Base-by-base conservation (phyloP, 1,139 yeast genomes). In the Hanseniaspora gamundiae region DNA sequence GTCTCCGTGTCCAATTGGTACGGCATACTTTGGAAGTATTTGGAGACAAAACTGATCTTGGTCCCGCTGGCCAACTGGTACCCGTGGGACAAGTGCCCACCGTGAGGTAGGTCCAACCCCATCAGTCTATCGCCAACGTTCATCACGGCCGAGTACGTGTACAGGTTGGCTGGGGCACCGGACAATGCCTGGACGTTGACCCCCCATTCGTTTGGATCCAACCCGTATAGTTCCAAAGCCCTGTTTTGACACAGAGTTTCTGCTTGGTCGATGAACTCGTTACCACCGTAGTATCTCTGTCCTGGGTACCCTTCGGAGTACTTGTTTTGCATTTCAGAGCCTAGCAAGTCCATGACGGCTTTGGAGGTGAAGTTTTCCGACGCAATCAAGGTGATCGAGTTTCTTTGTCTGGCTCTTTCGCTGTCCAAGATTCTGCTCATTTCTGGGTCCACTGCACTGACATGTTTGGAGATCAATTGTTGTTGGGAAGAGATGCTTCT, bases 251-350 rank as follows among this genome's bases (percentile, higher is more conserved):
- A 88, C 55, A 88, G 70, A 13, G 76, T 65, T 70, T 88, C 97
- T 51, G 93, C 88, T 68, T 80, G 76, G 66, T 88, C 97, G 57
- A 88, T 88, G 65, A 80, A 79, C 68, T 88, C 88, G 64, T 88
- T 88, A 63, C 97, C 97, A 63, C 97, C 97, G 59, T 88, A 88
- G 69, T 88, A 88, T 64, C 97, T 79, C 58, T 87, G 95, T 51
- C 95, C 95, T 42, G 97, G 97, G 67, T 88, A 88, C 48, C 96
- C 96, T 69, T 88, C 97, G n/a, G 95, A 86, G 68, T 88, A 88
- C 72, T 88, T 88, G 75, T 88, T 88, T 67, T 86, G 93, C 95
- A 88, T 86, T 66, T 86, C 95, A 17, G 95, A 82, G 47, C 97
- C 96, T 58, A 88, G 74, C 42, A 88, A 74, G 59, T 88, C 95